Evolutionary conservation across 352 stramenopile species (phyloP).

Genomic region (Phytophthora vignae): DNA sequence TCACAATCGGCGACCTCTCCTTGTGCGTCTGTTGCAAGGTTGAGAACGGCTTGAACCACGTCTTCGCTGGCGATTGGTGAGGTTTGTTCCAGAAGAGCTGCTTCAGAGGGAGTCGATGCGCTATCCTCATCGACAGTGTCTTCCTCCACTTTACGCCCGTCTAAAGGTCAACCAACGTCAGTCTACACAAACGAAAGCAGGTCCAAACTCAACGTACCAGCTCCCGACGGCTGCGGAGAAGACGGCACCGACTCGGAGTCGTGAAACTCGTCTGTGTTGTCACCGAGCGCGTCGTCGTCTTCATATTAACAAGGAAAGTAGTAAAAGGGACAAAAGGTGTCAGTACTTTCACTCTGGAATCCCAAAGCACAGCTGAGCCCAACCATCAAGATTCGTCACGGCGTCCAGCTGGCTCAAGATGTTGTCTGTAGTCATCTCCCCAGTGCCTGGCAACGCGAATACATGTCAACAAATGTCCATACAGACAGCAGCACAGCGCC

Average conservation of each 20-base stretch:
- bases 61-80: conserved; percentile 16
- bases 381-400: conserved; percentile 41
- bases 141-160: neutral
- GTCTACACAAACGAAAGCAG: neutral
- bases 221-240: neutral
- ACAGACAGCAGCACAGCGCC: neutral
- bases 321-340: neutral
- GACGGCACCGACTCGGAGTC: conserved; percentile 20
- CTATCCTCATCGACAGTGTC: neutral
- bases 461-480: neutral
- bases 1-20: conserved; percentile 3
- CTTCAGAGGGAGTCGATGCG: neutral
- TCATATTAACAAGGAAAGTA: neutral
- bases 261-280: conserved; percentile 30
- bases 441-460: conserved; percentile 1
- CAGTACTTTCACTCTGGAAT: neutral
- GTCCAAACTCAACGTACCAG: conserved; percentile 6
- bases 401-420: conserved; percentile 50
- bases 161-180: neutral
- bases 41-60: conserved; percentile 31
- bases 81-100: neutral
- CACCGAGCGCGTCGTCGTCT: conserved; percentile 25
- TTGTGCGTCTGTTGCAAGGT: conserved; percentile 16
- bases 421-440: conserved; percentile 37
- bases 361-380: neutral